Percentiles rank a stretch among this genome's conserved stretches.
These are phyloP conservation scores for Batkoa obscura DNA, from an alignment of 371 early-diverging fungal species.

Conservation along the genomic window DNA sequence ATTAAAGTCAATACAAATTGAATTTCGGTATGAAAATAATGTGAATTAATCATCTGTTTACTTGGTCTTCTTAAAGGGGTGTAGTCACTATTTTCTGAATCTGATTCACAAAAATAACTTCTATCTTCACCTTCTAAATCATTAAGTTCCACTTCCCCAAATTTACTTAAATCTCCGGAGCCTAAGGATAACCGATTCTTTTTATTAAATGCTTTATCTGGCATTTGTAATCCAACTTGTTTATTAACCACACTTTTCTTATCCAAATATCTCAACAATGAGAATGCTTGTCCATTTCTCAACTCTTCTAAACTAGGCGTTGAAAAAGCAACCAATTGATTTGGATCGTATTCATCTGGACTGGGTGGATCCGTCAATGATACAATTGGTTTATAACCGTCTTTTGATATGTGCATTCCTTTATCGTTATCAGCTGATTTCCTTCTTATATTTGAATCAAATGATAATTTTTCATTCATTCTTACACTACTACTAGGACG, in stretches of 20 bases:
- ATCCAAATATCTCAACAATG: constrained; percentile 11
- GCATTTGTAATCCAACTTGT: too few species aligned
- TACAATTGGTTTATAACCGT: constrained; percentile 11
- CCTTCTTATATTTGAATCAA: too few species aligned
- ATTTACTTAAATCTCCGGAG: constrained; percentile 7
- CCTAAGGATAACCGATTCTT: too few species aligned
- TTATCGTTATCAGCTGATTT: constrained; percentile 7
- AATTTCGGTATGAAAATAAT: constrained; percentile 76
- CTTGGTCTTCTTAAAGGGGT: too few species aligned
- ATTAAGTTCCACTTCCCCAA: background rate
- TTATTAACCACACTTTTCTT: too few species aligned
- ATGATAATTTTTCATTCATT: too few species aligned
- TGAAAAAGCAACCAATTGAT: background rate
- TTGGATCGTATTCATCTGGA: constrained; percentile 6
- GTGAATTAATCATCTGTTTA: constrained; percentile 82
- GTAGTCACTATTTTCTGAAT: too few species aligned
- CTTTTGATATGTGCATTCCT: too few species aligned
- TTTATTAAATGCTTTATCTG: too few species aligned
- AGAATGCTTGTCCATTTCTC: constrained; percentile 17
- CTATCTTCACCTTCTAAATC: background rate
- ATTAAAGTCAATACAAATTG: constrained; percentile 70
- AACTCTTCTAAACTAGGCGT: constrained; percentile 13
- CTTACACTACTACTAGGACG: constrained; percentile 11
- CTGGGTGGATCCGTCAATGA: constrained; percentile 18
- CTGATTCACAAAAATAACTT: constrained; percentile 57